Evolutionary conservation across 768 basidiomycete species (phyloP).

Genomic region (Mycena capillaripes): DNA sequence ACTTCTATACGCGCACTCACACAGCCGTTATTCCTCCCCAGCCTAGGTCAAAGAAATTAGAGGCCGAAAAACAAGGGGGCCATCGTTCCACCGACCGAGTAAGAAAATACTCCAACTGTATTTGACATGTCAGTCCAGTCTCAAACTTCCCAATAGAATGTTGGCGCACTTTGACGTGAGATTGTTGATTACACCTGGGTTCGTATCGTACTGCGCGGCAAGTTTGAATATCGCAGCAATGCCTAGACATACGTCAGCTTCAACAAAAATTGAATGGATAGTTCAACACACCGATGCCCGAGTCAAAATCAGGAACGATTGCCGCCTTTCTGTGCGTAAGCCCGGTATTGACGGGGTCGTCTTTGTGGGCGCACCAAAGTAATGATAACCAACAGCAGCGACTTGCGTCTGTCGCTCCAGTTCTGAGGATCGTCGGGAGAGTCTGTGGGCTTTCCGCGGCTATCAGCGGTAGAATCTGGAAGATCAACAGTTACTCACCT

Average conservation of each 20-base stretch:
- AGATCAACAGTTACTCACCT: constrained; percentile 37
- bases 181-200: constrained; percentile 66
- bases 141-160: not conserved
- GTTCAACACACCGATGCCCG: constrained; percentile 58
- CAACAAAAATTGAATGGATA: not conserved
- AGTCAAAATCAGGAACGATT: constrained; percentile 73
- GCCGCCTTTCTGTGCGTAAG: constrained; percentile 51
- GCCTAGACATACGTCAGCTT: constrained; percentile 43
- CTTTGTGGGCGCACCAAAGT: constrained; percentile 51
- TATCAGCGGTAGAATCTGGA: not conserved
- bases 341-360: not conserved
- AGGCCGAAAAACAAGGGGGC: not conserved
- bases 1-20: constrained; percentile 2
- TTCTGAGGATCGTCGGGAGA: constrained; percentile 52
- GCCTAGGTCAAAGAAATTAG: constrained; percentile 20
- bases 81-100: constrained; percentile 53
- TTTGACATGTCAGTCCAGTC: constrained; percentile 10
- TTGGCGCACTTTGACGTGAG: constrained; percentile 61
- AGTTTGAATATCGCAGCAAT: constrained; percentile 72
- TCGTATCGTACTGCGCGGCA: constrained; percentile 64
- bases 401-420: constrained; percentile 65
- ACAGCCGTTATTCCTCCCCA: constrained; percentile 23
- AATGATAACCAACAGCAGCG: constrained; percentile 63
- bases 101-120: constrained; percentile 77
- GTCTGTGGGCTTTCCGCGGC: constrained; percentile 51